These are phyloP conservation scores for Aspergillus baeticus DNA, from an alignment of 495 filamentous ascomycete species.

Conservation along the genomic window DNA sequence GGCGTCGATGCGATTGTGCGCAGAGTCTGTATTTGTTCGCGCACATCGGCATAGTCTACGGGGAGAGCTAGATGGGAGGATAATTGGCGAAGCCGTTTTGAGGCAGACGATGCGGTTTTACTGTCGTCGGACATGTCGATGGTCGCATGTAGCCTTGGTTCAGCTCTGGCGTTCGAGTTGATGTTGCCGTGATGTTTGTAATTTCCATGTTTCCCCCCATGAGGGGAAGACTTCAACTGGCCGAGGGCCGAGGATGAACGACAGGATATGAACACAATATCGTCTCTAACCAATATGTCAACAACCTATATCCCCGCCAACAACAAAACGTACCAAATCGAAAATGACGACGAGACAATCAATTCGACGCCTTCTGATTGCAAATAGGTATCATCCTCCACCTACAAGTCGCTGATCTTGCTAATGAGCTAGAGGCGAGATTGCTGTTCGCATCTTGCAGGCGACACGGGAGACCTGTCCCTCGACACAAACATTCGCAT, in stretches of 20 bases:
- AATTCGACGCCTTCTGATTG: slow-evolving; percentile 54
- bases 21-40: slow-evolving; percentile 50
- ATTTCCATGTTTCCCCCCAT: background rate
- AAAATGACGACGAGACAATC: slow-evolving; percentile 28
- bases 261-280: background rate
- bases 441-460: slow-evolving; percentile 57
- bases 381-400: slow-evolving; percentile 48
- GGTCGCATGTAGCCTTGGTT: background rate
- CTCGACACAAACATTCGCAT: slow-evolving; percentile 49
- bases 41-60: slow-evolving; percentile 60
- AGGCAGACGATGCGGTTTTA: slow-evolving; percentile 21
- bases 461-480: slow-evolving; percentile 51
- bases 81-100: slow-evolving; percentile 36
- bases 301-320: too few relatives aligned
- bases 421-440: slow-evolving; percentile 52
- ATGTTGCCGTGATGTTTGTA: background rate
- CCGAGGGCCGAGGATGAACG: slow-evolving; percentile 13
- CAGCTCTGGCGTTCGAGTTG: background rate
- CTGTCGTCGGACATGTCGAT: slow-evolving; percentile 15
- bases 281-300: slow-evolving; percentile 7
- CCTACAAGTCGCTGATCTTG: background rate
- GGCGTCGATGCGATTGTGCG: slow-evolving; percentile 51
- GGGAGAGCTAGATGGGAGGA: slow-evolving; percentile 43
- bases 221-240: background rate
- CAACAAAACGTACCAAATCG: background rate